phyloP scores from a whole-genome alignment of 2,329 filamentous ascomycete species.

The Alternaria burnsii region DNA sequence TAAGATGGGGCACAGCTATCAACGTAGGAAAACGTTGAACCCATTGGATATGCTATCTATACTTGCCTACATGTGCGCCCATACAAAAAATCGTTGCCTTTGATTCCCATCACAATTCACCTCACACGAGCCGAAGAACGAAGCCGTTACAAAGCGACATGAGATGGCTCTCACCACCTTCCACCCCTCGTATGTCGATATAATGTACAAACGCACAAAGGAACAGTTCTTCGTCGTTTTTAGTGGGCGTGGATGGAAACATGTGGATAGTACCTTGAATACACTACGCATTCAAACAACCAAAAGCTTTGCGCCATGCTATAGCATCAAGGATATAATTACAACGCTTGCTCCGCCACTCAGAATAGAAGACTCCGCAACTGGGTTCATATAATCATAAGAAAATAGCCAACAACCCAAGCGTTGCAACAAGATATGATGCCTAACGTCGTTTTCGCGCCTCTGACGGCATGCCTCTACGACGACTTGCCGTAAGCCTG shows the following conservation, averaged over 20 bases:
- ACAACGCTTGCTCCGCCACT: conserved; percentile 6
- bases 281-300: not conserved
- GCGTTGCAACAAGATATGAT: not conserved
- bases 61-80: not conserved
- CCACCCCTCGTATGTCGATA: not conserved
- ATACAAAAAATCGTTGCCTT: not conserved
- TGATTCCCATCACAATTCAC: not conserved
- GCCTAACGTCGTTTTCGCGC: not conserved
- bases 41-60: not conserved
- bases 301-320: not conserved
- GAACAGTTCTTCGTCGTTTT: not conserved
- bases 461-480: not conserved
- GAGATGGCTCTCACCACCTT: not conserved
- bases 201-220: not conserved
- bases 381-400: not conserved
- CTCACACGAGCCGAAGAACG: not conserved
- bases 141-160: not conserved
- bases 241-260: not conserved
- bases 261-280: not conserved
- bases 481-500: conserved; percentile 52
- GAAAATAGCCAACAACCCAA: not conserved
- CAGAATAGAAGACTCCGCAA: not conserved
- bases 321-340: conserved; percentile 13
- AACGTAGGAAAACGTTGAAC: not conserved
- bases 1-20: conserved; percentile 14